Base-by-base conservation (phyloP, 2,329 filamentous ascomycete species). In the Amylocarpus encephaloides region DNA sequence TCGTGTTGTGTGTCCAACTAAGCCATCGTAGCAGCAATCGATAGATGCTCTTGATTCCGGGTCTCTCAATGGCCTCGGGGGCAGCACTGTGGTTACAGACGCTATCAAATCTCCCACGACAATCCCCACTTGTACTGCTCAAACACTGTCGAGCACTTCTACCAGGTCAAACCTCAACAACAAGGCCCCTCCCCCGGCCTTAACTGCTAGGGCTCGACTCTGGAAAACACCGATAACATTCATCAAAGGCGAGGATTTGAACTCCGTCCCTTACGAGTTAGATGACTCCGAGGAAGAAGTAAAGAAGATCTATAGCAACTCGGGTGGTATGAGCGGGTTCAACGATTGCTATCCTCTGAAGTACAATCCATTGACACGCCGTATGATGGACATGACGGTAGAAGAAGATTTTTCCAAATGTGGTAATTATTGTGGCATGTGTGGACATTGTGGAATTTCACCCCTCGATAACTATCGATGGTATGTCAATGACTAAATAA, bases 281-380 rank as follows among this genome's bases (percentile, higher is more conserved):
- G 15, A 16, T 5, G 12, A 3, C 11, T 36, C 34, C 32, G 32
- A 34, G 32, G 32, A 9, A 13, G 32, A 34, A 9, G 13, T 9
- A 34, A 34, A 13, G 12, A 16, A 13, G 12, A 13, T 16, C 3
- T 36, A 13, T 5, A 10, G 34, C 5, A 36, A 10, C 34, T 13
- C 10, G 34, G 42, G 42, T 12, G 42, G 42, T 12, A 35, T 32
- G 16, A 33, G 42, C 34, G 42, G 42, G 12, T 44, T 44, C n/a
- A 35, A n/a, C 3, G 42, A 44, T 13, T 12, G 26, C 30, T 44
- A 16, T 19, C 42, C 42, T n/a, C 13, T 44, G n/a, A 33, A 44
- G 42, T 44, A 33, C 42, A 44, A 44, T 19, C 42, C 42, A 11
- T 33, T 44, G 42, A 44, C 42, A 33, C 19, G n/a, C 16, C 15